Base-by-base conservation (phyloP, 371 early-diverging fungal species). In the Synchytrium microbalum region DNA sequence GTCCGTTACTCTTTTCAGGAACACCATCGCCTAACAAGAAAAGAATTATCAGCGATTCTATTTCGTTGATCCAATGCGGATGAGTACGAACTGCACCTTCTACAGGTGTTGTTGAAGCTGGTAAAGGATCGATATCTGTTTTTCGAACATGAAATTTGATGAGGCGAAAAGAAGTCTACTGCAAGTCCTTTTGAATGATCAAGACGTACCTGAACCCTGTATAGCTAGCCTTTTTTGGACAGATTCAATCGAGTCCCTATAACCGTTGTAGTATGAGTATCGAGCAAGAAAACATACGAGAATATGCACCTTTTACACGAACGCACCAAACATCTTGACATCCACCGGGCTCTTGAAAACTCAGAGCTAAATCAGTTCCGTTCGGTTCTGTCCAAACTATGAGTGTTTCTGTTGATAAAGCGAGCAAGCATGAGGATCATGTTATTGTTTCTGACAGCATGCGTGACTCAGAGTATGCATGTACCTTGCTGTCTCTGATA, bases 371-470 rank as follows among this genome's bases (percentile, higher is more conserved):
- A 68, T 94, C 95, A 32, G 76, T 68, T 16, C 84, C 84, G 30
- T 80, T 79, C 5, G 83, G 85, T 61, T 93, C 93, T 16, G 90
- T 87, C 95, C 95, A 95, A n/a, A 91, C 87, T 74, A 95, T 91
- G 66, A 93, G 70, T 3, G 92, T 93, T 25, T 86, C 94, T 92
- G 59, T 46, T 1, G 33, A 19, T 56, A 25, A 14, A 14, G 23
- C 32, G 64, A 27, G 31, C 29, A 46, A 53, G 28, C 56, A 63
- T 51, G 25, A 27, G 31, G 29, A 58, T 33, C 54, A 29, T 31
- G 33, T 31, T 32, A 25, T 8, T 16, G 8, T 25, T 57, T 13
- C 25, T 26, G 13, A 13, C 57, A 26, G 13, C n/a, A n/a, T n/a
- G n/a, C n/a, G n/a, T n/a, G n/a, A n/a, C n/a, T n/a, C n/a, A n/a